Base-by-base conservation (phyloP, 345 rosid genomes). In the Camelina laxa region DNA sequence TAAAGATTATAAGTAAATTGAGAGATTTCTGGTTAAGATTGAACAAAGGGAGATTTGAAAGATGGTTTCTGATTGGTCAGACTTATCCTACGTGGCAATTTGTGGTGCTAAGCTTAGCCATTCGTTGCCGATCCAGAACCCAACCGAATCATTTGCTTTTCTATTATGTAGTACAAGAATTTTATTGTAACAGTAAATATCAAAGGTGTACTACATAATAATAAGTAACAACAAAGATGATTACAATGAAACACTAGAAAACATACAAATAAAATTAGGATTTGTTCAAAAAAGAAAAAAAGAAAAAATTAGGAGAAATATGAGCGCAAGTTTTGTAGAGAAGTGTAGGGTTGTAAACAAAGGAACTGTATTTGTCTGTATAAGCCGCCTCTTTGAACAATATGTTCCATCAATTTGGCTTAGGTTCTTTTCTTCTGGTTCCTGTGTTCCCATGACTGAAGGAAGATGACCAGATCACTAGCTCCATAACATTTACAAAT, bases 81-180 rank as follows among this genome's bases (percentile, higher is more conserved):
- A 50, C 0, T 58, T 15, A 42, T 78, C 77, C 58, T 42, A 78
- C 65, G 77, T 78, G 81, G 81, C 58, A 59, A 11, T 49, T 51
- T 8, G 15, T 57, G 4, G 33, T 59, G 76, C 30, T 14, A 66
- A 59, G 41, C 45, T 59, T 21, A 72, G 77, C 81, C 81, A 60
- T 21, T 42, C 80, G 30, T 78, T 56, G 3, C 35, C 72, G 24
- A 72, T 78, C 81, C 59, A 15, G 19, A 24, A 2, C 8, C n/a
- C 27, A 65, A 57, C 8, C 16, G 36, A 65, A 57, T 62, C 58
- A 24, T 62, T 49, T 13, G 47, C 50, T 35, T 62, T 49, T 13
- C n/a, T 27, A 55, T 50, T 7, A 6, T 65, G 24, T 51, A 30
- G 17, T 31, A 3, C 59, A 59, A 59, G 21, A 7, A 38, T 38